A percentile compares a stretch with the other conserved stretches of the same genome.
phyloP scores from a whole-genome alignment of 1,139 yeast species.

The Saccharomyces hybrid region DNA sequence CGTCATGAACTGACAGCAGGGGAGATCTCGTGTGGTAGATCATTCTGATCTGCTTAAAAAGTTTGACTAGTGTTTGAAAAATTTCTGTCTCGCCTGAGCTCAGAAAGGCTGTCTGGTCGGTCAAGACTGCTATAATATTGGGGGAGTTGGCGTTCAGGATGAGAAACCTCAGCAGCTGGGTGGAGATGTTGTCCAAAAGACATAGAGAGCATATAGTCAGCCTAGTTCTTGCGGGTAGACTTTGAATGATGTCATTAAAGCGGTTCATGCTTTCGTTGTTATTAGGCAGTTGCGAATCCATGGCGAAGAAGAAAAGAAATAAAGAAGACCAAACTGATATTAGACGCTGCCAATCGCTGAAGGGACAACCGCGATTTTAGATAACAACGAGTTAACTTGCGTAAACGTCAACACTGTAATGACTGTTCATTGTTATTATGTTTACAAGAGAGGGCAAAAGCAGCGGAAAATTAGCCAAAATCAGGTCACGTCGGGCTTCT shows the following conservation, averaged over 20 bases:
- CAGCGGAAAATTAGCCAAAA: neutral
- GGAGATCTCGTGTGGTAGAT: conserved; percentile 62
- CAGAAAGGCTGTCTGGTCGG: conserved; percentile 15
- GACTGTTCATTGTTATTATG: neutral
- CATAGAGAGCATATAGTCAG: conserved; percentile 21
- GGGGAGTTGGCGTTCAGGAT: conserved; percentile 24
- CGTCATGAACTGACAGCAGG: conserved; percentile 42
- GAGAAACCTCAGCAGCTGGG: conserved; percentile 26
- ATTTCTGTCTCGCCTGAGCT: conserved; percentile 54
- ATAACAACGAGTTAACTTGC: neutral
- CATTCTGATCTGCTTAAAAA: conserved; percentile 66
- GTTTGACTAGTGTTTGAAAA: conserved; percentile 60
- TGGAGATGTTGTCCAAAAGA: conserved; percentile 26
- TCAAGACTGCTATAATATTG: conserved; percentile 19
- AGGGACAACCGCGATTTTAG: neutral
- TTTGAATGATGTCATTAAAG: conserved; percentile 19
- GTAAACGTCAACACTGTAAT: neutral
- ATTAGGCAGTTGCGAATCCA: neutral
- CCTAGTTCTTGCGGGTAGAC: conserved; percentile 24
- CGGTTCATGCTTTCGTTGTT: conserved; percentile 16
- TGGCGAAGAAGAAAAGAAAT: neutral
- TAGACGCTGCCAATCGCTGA: neutral
- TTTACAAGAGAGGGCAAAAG: neutral
- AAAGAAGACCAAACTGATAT: neutral
- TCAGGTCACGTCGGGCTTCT: neutral